These are phyloP conservation scores for Graphilbum sp. DNA, from an alignment of 2,329 filamentous ascomycete genomes.

Conservation along the genomic window DNA sequence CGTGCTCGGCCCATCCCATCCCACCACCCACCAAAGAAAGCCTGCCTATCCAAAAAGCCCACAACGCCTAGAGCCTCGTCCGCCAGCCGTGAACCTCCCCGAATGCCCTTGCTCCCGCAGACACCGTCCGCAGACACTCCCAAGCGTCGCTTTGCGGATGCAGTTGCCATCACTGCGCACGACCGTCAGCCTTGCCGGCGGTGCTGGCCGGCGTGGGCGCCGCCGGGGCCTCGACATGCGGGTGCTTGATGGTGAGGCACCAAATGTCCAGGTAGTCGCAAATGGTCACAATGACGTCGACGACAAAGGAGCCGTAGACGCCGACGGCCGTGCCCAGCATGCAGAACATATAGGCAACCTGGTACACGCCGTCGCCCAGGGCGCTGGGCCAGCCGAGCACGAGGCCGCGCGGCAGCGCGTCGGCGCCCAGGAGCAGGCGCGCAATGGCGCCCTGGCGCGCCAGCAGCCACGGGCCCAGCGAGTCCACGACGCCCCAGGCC, in stretches of 20 bases:
- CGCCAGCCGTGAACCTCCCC: too few species aligned
- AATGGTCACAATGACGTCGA: constrained; percentile 93
- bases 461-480: constrained; percentile 53
- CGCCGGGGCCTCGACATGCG: constrained; percentile 28
- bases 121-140: too few species aligned
- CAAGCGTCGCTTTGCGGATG: too few species aligned
- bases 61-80: too few species aligned
- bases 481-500: constrained; percentile 63
- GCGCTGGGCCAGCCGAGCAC: constrained; percentile 55
- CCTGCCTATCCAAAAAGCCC: too few species aligned
- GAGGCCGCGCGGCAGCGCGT: constrained; percentile 4
- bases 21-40: too few species aligned
- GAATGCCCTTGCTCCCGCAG: too few species aligned
- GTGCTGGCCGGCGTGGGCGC: background rate
- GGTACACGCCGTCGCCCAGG: constrained; percentile 62
- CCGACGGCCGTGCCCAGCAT: constrained; percentile 74
- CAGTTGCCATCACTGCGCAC: too few species aligned
- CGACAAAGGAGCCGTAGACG: constrained; percentile 93
- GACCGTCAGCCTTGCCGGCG: too few species aligned
- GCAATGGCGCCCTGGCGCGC: constrained; percentile 20
- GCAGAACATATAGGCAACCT: constrained; percentile 67
- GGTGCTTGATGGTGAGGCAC: constrained; percentile 94
- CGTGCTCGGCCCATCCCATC: too few species aligned
- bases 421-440: constrained; percentile 2
- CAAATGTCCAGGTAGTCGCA: constrained; percentile 98